Base-by-base conservation (phyloP, 257 asterid genomes). In the Marsdenia floribunda region DNA sequence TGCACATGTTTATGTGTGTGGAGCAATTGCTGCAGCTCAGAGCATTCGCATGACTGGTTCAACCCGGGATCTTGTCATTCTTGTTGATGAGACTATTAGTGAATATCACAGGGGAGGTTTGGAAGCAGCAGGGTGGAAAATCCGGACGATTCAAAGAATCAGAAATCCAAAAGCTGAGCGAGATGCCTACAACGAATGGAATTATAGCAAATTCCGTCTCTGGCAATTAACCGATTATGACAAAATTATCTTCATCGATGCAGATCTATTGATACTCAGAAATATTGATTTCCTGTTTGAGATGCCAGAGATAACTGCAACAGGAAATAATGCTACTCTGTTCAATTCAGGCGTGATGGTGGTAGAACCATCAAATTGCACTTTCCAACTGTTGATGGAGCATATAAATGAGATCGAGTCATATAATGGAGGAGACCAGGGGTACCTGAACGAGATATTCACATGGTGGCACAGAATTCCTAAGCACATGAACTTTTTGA, bases 401-500 rank as follows among this genome's bases (percentile, higher is more conserved):
- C 96, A 91, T 78, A 93, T 91, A 49, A 85, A 89, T 58, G 97
- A 91, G 81, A 91, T 93, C 21, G 97, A 87, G 71, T 91, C 96
- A 18, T 91, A 91, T 84, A 93, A 93, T 61, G 98, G 98, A 7
- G 98, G 98, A 46, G 97, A 93, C 82, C 98, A 93, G 75, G 98
- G 98, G 5, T 93, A 93, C 73, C 57, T 93, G 78, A 93, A 93
- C 16, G 98, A 93, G 82, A 66, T 93, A 40, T 93, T 91, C 86
- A 88, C 98, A 9, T 91, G 98, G 97, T 93, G 98, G 98, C 98
- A 93, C 64, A 79, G 98, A 44, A 86, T 93, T 72, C 98, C 98
- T 1, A 93, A 90, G 63, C 96, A 85, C 75, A 86, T 93, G 93
- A 93, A 93, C 79, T 93, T 89, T 75, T 75, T 93, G 87, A 93